phyloP scores from a whole-genome alignment of 1,139 yeast species.

The Debaryomyces sp. region DNA sequence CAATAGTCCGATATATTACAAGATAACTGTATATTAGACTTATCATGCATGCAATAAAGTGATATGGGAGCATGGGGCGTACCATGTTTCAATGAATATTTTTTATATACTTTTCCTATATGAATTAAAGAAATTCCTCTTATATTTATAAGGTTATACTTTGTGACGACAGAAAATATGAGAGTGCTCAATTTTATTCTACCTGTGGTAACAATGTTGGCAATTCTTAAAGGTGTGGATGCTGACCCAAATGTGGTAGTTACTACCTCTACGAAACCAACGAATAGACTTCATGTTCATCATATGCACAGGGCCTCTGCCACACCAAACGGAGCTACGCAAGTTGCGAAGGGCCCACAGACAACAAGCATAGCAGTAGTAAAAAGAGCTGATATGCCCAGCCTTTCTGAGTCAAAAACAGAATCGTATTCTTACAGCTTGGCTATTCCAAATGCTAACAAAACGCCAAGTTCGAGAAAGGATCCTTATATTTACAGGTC shows the following conservation, averaged over 20 bases:
- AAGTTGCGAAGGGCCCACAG: not conserved
- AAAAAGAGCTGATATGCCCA: constrained; percentile 5
- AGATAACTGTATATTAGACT: not conserved
- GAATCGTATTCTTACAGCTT: constrained; percentile 20
- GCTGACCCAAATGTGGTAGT: not conserved
- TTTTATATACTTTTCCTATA: not conserved
- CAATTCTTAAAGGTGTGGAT: not conserved
- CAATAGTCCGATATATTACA: not conserved
- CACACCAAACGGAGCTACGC: not conserved
- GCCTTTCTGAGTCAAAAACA: constrained; percentile 4
- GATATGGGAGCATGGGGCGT: not conserved
- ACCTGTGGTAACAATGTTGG: not conserved
- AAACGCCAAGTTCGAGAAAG: constrained; percentile 1
- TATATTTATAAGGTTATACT: not conserved
- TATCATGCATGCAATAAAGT: not conserved
- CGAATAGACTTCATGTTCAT: not conserved
- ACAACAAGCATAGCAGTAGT: not conserved
- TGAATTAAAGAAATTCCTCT: not conserved
- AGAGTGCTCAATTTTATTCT: not conserved
- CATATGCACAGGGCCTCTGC: constrained; percentile 2
- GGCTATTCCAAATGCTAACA: constrained; percentile 16
- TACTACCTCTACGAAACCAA: not conserved
- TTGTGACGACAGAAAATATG: constrained; percentile 1
- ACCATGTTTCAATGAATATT: not conserved
- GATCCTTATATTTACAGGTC: constrained; percentile 39